Percentiles rank a stretch among this genome's conserved stretches.
Conservation (phyloP, 495 filamentous ascomycete species). For the Penicillium silybi region DNA sequence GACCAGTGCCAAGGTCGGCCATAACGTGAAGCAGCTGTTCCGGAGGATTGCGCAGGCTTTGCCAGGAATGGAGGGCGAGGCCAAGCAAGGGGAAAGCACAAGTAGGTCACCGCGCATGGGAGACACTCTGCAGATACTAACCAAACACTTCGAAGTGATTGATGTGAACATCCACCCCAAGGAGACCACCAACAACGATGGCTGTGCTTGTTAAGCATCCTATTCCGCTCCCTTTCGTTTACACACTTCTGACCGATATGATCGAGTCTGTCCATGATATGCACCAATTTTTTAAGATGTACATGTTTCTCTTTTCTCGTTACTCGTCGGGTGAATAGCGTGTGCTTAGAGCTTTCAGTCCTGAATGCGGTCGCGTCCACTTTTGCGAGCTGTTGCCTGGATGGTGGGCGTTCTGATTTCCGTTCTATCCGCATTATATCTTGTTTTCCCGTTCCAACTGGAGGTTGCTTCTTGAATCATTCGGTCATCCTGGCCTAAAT, state of each 20-base stretch:
- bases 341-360: constrained; percentile 26
- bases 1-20: constrained; percentile 95
- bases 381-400: constrained; percentile 14
- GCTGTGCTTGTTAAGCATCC: constrained; percentile 68
- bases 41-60: constrained; percentile 95
- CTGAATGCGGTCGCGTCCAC: constrained; percentile 14
- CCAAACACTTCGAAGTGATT: constrained; percentile 60
- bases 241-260: constrained; percentile 27
- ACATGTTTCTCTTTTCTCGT: constrained; percentile 32
- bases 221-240: constrained; percentile 2
- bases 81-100: constrained; percentile 60
- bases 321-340: constrained; percentile 26
- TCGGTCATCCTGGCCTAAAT: constrained; percentile 4
- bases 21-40: constrained; percentile 97
- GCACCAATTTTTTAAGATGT: constrained; percentile 39
- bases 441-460: constrained; percentile 10
- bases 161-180: constrained; percentile 86
- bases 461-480: constrained; percentile 9
- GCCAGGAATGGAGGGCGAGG: constrained; percentile 92
- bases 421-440: constrained; percentile 21
- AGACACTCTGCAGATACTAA: constrained; percentile 8
- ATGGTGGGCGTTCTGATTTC: constrained; percentile 21
- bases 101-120: constrained; percentile 40
- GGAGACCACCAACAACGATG: constrained; percentile 66
- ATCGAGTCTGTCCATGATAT: constrained; percentile 41